Base-by-base conservation (phyloP, 2,329 filamentous ascomycete species). In the Phyllachora maydis region DNA sequence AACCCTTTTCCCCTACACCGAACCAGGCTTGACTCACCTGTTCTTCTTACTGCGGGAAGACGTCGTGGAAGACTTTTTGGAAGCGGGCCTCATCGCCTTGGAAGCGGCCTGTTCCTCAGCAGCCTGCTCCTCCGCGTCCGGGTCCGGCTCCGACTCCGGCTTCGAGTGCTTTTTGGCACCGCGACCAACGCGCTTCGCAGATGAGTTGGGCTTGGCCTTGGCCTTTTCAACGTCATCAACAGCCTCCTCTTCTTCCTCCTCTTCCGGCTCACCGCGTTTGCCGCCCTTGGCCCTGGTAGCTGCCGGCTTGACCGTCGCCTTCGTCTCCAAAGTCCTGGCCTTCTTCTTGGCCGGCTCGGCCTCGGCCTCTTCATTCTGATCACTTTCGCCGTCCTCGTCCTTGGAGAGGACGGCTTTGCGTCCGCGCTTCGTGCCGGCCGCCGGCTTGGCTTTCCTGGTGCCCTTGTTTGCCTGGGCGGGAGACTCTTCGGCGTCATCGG, bases 381-480 rank as follows among this genome's bases (percentile, higher is more conserved):
- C n/a, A n/a, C n/a, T n/a, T n/a, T n/a, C n/a, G n/a, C n/a, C n/a
- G n/a, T n/a, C n/a, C n/a, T n/a, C n/a, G n/a, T n/a, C n/a, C n/a
- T n/a, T n/a, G n/a, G n/a, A n/a, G n/a, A n/a, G n/a, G n/a, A n/a
- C n/a, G n/a, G n/a, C n/a, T n/a, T n/a, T n/a, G n/a, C n/a, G n/a
- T n/a, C n/a, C n/a, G n/a, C n/a, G n/a, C n/a, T n/a, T n/a, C n/a
- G n/a, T n/a, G n/a, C n/a, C n/a, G n/a, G n/a, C n/a, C n/a, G n/a
- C n/a, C n/a, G n/a, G n/a, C n/a, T n/a, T n/a, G n/a, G n/a, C n/a
- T n/a, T n/a, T n/a, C n/a, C n/a, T n/a, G n/a, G n/a, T 42, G 16
- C 23, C 20, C 21, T 35, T 34, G 26, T 38, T 38, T 19, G 32
- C 31, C 8, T 32, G 29, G 13, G 25, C 31, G 4, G 33, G 28